Evolutionary conservation across 2,329 filamentous ascomycete species (phyloP).

Genomic region (Leptographium lundbergii): DNA sequence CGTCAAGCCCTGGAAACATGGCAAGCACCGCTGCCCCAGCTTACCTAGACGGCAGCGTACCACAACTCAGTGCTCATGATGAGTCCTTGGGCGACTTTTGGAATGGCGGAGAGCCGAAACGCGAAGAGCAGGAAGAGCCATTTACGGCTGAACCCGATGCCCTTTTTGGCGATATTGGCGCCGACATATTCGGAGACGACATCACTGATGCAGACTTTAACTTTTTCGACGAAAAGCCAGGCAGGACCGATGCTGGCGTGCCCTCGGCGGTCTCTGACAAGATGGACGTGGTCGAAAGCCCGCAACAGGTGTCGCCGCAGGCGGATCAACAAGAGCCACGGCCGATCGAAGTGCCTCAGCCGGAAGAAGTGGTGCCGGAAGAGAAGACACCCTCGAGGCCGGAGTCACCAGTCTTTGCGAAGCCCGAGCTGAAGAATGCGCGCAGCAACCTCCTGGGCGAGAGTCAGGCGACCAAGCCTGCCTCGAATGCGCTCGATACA

Average conservation of each 20-base stretch:
- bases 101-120: constrained; percentile 30
- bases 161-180: constrained; percentile 56
- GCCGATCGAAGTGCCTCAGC: neutral
- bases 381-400: neutral
- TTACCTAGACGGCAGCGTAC: constrained; percentile 25
- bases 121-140: constrained; percentile 29
- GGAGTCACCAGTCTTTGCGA: constrained; percentile 34
- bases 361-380: neutral
- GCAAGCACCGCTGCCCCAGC: constrained; percentile 17
- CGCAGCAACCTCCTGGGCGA: constrained; percentile 37
- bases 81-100: constrained; percentile 25
- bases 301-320: neutral
- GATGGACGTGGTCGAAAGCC: constrained; percentile 4
- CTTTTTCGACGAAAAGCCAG: constrained; percentile 60
- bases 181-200: constrained; percentile 59
- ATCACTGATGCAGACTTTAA: constrained; percentile 77
- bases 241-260: constrained; percentile 23
- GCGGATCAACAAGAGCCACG: neutral
- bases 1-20: constrained; percentile 42
- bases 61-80: constrained; percentile 9
- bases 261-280: constrained; percentile 17
- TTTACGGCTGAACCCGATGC: constrained; percentile 37
- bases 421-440: constrained; percentile 46
- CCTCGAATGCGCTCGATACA: neutral
- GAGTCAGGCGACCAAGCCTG: constrained; percentile 1